phyloP scores from a whole-genome alignment of 345 rosid genomes.

The Mangifera indica region DNA sequence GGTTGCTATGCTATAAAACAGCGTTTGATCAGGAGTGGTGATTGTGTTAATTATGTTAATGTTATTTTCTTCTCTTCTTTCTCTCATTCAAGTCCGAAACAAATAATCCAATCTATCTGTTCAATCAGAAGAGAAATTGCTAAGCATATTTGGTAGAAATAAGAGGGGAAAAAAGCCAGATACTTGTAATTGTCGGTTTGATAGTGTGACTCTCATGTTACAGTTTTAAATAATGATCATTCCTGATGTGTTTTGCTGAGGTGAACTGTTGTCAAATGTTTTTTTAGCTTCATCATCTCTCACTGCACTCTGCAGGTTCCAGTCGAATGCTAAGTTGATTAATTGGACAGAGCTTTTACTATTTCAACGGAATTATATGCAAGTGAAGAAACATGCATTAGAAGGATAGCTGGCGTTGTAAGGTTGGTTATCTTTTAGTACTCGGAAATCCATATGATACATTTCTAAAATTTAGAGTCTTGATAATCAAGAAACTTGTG shows the following conservation, averaged over 20 bases:
- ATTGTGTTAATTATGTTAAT: constrained; percentile 30
- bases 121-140: constrained; percentile 28
- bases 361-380: too few relatives aligned
- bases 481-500: too few relatives aligned
- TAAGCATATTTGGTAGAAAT: constrained; percentile 31
- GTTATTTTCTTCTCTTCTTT: constrained; percentile 27
- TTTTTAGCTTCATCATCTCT: background rate
- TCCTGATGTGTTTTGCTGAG: constrained; percentile 5
- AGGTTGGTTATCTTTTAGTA: background rate
- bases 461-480: too few relatives aligned
- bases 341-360: too few relatives aligned
- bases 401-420: background rate
- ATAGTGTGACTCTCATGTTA: constrained; percentile 29
- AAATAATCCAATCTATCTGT: constrained; percentile 45
- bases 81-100: constrained; percentile 35
- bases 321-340: background rate
- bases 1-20: constrained; percentile 33
- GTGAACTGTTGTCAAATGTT: background rate
- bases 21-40: constrained; percentile 42
- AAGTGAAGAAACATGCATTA: background rate
- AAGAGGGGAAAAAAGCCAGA: constrained; percentile 25
- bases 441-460: too few relatives aligned
- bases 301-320: background rate
- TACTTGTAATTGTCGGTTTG: constrained; percentile 36
- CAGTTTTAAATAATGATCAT: constrained; percentile 27